Conservation (phyloP, 805 yeast genomes). For the Peterozyma xylosa region DNA sequence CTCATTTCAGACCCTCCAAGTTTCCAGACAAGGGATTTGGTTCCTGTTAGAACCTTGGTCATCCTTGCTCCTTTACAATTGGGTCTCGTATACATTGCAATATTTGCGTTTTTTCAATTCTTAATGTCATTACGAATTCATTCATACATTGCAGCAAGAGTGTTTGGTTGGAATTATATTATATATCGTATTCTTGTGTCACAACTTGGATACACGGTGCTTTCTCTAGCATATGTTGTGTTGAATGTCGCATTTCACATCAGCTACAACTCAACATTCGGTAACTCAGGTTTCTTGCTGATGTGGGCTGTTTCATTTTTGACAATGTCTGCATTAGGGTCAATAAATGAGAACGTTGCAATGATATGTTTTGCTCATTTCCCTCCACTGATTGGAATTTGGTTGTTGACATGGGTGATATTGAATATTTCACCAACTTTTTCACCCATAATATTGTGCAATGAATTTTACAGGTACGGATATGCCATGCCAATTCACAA, state of each 20-base stretch:
- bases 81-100: constrained; percentile 65
- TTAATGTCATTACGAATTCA: constrained; percentile 53
- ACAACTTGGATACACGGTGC: constrained; percentile 44
- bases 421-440: constrained; percentile 64
- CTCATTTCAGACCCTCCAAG: constrained; percentile 20
- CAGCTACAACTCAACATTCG: constrained; percentile 49
- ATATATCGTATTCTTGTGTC: constrained; percentile 44
- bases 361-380: constrained; percentile 39
- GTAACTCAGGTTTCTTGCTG: constrained; percentile 63
- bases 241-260: constrained; percentile 66
- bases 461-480: constrained; percentile 52
- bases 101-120: constrained; percentile 67
- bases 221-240: constrained; percentile 50
- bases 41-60: constrained; percentile 43
- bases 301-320: constrained; percentile 63
- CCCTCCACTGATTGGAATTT: constrained; percentile 64
- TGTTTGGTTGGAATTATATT: constrained; percentile 37
- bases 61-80: constrained; percentile 64
- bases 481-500: constrained; percentile 66
- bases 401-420: constrained; percentile 67
- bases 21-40: constrained; percentile 32
- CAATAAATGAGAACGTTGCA: constrained; percentile 61
- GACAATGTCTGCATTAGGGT: constrained; percentile 70
- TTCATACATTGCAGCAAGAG: constrained; percentile 34
- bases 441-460: constrained; percentile 52